phyloP scores from a whole-genome alignment of 2,329 filamentous ascomycete species.

The Trichoderma gracile region DNA sequence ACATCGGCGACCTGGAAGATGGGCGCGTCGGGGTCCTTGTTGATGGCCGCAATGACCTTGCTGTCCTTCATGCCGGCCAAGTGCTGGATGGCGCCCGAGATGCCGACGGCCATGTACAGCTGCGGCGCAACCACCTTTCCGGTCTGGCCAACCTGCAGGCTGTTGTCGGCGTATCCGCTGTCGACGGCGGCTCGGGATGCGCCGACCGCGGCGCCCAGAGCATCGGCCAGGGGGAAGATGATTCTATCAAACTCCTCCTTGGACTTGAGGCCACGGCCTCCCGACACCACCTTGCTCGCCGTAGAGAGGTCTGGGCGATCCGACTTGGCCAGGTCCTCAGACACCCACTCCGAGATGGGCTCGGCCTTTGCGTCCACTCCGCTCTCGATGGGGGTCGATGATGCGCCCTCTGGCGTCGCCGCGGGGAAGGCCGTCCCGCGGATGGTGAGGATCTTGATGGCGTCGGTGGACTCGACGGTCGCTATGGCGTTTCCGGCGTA shows the following conservation, averaged over 20 bases:
- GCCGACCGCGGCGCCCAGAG: slow-evolving; percentile 91
- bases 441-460: slow-evolving; percentile 86
- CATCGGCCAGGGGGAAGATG: slow-evolving; percentile 89
- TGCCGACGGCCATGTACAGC: slow-evolving; percentile 91
- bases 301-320: slow-evolving; percentile 91
- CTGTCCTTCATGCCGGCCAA: slow-evolving; percentile 99
- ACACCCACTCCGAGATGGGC: slow-evolving; percentile 81
- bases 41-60: slow-evolving; percentile 98
- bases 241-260: slow-evolving; percentile 96
- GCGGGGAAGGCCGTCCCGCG: slow-evolving; percentile 89
- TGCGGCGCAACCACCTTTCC: slow-evolving; percentile 98
- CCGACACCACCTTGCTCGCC: slow-evolving; percentile 87
- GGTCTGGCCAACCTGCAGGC: slow-evolving; percentile 95
- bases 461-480: slow-evolving; percentile 87
- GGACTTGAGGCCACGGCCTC: slow-evolving; percentile 91
- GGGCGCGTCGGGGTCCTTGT: slow-evolving; percentile 95
- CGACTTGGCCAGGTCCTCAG: slow-evolving; percentile 88
- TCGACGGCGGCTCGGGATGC: slow-evolving; percentile 94
- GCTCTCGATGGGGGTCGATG: slow-evolving; percentile 73
- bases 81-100: slow-evolving; percentile 97
- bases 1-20: slow-evolving; percentile 99
- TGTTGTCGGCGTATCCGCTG: slow-evolving; percentile 97
- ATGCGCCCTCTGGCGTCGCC: slow-evolving; percentile 69
- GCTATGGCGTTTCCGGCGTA: slow-evolving; percentile 97
- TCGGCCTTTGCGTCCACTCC: slow-evolving; percentile 81